Base-by-base conservation (phyloP, 2,329 filamentous ascomycete species). In the Xylogone sp. region DNA sequence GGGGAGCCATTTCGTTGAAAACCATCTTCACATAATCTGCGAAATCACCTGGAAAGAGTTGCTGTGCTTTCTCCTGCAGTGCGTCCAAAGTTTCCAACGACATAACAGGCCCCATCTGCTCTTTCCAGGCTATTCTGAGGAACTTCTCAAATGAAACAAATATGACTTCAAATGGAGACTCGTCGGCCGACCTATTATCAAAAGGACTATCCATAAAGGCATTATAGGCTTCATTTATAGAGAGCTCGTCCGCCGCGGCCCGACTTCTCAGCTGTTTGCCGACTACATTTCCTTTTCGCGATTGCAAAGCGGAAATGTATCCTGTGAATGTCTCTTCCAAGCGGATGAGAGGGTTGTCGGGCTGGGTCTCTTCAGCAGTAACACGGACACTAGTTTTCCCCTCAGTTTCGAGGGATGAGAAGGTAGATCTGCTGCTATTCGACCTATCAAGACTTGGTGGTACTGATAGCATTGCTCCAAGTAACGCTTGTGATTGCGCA, bases 91-190 rank as follows among this genome's bases (percentile, higher is more conserved):
- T 79, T 45, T 86, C 77, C 48, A 82, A 77, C 1, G 88, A 83
- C 67, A 97, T 83, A 50, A 97, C 82, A 2, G 89, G 83, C 0
- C 93, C 93, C 77, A 97, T 91, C 60, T 90, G 86, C 58, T 93
- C 88, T 53, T 81, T 84, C 93, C 93, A 97, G 12, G 89, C 91
- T 56, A 91, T 86, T 53, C 84, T 84, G 54, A 97, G 74, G 60
- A 97, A 97, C 55, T 95, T 97, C 67, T 97, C 92, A 66, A 97
- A 97, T 0, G 92, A 88, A 21, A 88, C 87, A 64, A 97, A 96
- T 4, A 97, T 79, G 19, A 93, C 84, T 63, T 97, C 91, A 8
- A 93, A 83, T 2, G 85, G 81, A 8, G 89, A 78, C 53, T 96
- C 90, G 0, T 84, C 79, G 2, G 88, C 83, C 9, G 84, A 75